phyloP scores from a whole-genome alignment of 2,329 filamentous ascomycete species.

The Alternaria ethzedia region DNA sequence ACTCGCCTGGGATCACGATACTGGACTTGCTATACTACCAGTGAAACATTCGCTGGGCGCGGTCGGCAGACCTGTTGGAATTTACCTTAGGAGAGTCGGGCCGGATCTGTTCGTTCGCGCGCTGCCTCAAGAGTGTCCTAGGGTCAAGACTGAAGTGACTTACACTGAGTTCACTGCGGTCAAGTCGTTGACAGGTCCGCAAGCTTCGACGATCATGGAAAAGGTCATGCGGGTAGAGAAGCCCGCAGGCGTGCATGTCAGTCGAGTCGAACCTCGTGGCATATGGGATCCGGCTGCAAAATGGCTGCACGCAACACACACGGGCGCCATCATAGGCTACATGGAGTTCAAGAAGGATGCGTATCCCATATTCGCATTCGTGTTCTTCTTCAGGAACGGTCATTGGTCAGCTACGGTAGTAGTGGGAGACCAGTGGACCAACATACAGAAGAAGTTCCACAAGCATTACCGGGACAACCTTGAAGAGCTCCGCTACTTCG shows the following conservation, averaged over 20 bases:
- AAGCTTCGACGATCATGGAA: background rate
- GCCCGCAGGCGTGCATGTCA: background rate
- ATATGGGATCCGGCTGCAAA: background rate
- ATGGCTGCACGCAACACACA: constrained; percentile 3
- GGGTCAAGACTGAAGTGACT: background rate
- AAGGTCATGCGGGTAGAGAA: background rate
- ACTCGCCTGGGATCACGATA: constrained; percentile 6
- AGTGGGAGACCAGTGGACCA: background rate
- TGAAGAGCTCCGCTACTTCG: background rate
- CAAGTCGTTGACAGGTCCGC: background rate
- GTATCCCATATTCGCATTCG: background rate
- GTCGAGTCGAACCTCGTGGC: constrained; percentile 3
- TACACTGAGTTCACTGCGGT: constrained; percentile 7
- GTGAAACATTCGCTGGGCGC: constrained; percentile 9
- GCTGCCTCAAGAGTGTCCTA: background rate
- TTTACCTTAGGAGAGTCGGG: constrained; percentile 7
- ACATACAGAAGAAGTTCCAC: constrained; percentile 2
- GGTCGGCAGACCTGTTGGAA: background rate
- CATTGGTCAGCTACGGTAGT: constrained; percentile 5
- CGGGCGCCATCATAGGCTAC: constrained; percentile 6
- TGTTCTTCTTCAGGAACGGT: constrained; percentile 6
- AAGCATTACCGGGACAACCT: constrained; percentile 2
- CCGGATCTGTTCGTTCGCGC: constrained; percentile 7
- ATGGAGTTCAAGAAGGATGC: background rate
- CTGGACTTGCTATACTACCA: constrained; percentile 9